phyloP scores from a whole-genome alignment of 2,329 filamentous ascomycete species.

The Fusarium multiceps region DNA sequence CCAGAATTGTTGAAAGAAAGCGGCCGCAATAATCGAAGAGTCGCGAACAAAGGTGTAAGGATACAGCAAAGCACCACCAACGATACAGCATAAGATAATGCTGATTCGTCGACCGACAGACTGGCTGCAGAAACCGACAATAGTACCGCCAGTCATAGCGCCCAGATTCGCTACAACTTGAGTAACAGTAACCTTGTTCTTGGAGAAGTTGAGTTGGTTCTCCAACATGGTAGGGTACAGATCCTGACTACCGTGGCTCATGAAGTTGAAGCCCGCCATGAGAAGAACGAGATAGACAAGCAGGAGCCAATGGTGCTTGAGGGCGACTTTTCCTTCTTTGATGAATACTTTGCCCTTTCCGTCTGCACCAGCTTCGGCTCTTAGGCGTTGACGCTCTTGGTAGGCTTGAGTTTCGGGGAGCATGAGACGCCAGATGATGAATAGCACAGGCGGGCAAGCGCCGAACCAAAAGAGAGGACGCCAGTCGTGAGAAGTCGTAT shows the following conservation, averaged over 20 bases:
- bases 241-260: constrained; percentile 80
- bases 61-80: constrained; percentile 82
- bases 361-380: constrained; percentile 55
- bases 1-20: constrained; percentile 82
- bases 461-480: constrained; percentile 91
- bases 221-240: constrained; percentile 70
- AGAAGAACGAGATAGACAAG: constrained; percentile 84
- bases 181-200: constrained; percentile 72
- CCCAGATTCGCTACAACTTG: constrained; percentile 79
- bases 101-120: constrained; percentile 75
- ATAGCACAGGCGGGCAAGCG: constrained; percentile 80
- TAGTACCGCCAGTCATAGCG: constrained; percentile 74
- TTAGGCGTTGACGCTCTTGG: constrained; percentile 71
- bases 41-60: constrained; percentile 79
- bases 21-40: constrained; percentile 76
- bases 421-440: constrained; percentile 81
- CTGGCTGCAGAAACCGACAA: constrained; percentile 75
- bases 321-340: constrained; percentile 79
- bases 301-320: constrained; percentile 83
- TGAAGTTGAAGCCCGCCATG: constrained; percentile 94
- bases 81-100: constrained; percentile 71
- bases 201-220: constrained; percentile 64
- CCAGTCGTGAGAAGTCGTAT: constrained; percentile 84
- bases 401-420: constrained; percentile 84
- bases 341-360: constrained; percentile 68